Conservation (phyloP, 768 basidiomycete species). For the Chalciporus pseudorubinellus region DNA sequence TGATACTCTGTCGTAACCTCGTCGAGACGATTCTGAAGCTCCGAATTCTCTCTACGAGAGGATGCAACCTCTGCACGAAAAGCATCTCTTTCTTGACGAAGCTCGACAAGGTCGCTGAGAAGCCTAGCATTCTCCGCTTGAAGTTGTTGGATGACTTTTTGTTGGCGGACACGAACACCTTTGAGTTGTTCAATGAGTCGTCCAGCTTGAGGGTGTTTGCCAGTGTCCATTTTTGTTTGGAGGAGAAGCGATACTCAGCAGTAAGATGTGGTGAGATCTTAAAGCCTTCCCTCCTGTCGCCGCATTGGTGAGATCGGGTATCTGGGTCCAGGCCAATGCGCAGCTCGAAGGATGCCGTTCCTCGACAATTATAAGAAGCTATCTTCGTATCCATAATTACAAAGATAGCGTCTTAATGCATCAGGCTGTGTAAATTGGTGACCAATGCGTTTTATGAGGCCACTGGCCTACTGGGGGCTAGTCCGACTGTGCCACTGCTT, state of each 20-base stretch:
- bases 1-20: conserved; percentile 16
- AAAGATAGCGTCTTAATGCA: too few species aligned
- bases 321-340: neutral
- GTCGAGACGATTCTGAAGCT: conserved; percentile 21
- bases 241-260: too few species aligned
- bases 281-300: neutral
- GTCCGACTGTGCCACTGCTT: too few species aligned
- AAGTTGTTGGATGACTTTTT: conserved; percentile 24
- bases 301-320: neutral
- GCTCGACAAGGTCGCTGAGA: conserved; percentile 23
- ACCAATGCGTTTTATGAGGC: too few species aligned
- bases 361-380: too few species aligned
- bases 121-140: conserved; percentile 25
- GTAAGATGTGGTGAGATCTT: neutral
- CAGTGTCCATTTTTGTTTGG: neutral
- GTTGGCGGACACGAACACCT: conserved; percentile 22
- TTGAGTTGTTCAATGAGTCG: conserved; percentile 28
- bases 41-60: conserved; percentile 19
- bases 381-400: too few species aligned
- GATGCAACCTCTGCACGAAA: conserved; percentile 23
- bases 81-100: conserved; percentile 28
- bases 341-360: neutral
- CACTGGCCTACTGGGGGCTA: too few species aligned
- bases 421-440: too few species aligned
- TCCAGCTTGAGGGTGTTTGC: conserved; percentile 5